A percentile compares a stretch with the other conserved stretches of the same genome.
Conservation (phyloP, 192 early-diverging fungal species). For the Gamsiella multidivaricata region DNA sequence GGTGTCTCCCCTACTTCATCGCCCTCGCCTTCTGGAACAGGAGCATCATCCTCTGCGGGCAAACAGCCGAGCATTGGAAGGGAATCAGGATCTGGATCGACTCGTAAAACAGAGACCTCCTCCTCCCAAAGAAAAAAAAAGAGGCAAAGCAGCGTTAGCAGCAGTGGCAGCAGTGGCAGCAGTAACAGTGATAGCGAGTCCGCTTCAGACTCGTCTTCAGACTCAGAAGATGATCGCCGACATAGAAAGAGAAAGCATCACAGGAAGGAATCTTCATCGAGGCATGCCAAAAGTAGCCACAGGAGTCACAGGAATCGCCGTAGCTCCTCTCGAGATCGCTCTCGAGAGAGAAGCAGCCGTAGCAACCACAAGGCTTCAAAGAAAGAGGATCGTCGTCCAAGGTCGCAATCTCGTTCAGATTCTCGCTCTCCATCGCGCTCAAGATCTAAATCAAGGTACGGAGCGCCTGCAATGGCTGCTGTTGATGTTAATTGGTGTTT, state of each 20-base stretch:
- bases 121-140: constrained; percentile 13
- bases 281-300: constrained; percentile 17
- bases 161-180: neutral
- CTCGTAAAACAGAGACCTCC: neutral
- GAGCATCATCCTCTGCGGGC: neutral
- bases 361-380: constrained; percentile 1
- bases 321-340: constrained; percentile 13
- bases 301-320: neutral
- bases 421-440: constrained; percentile 11
- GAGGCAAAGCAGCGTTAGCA: constrained; percentile 16
- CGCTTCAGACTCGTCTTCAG: constrained; percentile 9
- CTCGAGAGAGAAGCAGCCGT: constrained; percentile 1
- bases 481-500: neutral
- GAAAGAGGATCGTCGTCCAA: constrained; percentile 1
- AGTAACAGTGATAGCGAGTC: constrained; percentile 10
- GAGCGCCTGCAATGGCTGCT: neutral
- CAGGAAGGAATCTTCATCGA: constrained; percentile 17
- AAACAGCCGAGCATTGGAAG: neutral
- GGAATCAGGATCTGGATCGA: neutral
- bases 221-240: constrained; percentile 21
- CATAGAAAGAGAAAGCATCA: constrained; percentile 3
- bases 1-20: neutral
- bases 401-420: constrained; percentile 1
- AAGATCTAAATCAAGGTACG: constrained; percentile 21
- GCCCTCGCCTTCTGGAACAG: neutral